Percentiles rank a stretch among this genome's conserved stretches.
phyloP scores from a whole-genome alignment of 768 basidiomycete genomes.

The Pisolithus microcarpus region DNA sequence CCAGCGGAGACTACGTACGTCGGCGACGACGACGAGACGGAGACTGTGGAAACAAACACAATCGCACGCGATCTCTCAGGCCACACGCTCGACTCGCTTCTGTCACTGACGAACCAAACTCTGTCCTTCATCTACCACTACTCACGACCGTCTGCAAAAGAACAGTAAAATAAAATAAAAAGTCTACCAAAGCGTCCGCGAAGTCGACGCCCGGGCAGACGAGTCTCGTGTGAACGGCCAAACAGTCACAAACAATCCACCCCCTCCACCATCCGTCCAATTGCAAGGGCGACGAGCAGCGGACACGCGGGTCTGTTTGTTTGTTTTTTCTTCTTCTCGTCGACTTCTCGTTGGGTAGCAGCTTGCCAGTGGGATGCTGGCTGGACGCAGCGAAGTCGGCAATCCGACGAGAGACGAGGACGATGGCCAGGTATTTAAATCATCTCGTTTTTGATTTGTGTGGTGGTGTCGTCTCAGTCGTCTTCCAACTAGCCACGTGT shows the following conservation, averaged over 20 bases:
- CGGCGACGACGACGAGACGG: conserved; percentile 17
- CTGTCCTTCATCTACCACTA: neutral
- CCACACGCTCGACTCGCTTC: too few species aligned
- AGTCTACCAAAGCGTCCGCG: too few species aligned
- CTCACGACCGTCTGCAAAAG: too few species aligned
- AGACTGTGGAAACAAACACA: too few species aligned
- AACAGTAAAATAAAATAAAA: too few species aligned
- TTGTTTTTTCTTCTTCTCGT: too few species aligned
- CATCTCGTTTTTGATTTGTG: conserved; percentile 13
- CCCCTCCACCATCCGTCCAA: neutral
- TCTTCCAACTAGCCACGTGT: conserved; percentile 35
- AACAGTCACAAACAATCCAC: neutral
- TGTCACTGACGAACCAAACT: neutral
- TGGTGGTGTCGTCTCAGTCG: neutral
- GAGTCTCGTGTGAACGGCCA: neutral
- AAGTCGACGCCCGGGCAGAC: too few species aligned
- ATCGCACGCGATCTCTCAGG: neutral
- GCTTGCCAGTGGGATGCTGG: neutral
- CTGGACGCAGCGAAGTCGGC: neutral
- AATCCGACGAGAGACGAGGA: neutral
- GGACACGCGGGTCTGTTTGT: too few species aligned
- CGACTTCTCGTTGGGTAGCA: too few species aligned
- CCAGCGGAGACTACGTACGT: conserved; percentile 21
- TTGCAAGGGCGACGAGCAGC: too few species aligned
- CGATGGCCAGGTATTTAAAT: conserved; percentile 25